Conservation (phyloP, 192 early-diverging fungal genomes). For the Coemansia sp. region DNA sequence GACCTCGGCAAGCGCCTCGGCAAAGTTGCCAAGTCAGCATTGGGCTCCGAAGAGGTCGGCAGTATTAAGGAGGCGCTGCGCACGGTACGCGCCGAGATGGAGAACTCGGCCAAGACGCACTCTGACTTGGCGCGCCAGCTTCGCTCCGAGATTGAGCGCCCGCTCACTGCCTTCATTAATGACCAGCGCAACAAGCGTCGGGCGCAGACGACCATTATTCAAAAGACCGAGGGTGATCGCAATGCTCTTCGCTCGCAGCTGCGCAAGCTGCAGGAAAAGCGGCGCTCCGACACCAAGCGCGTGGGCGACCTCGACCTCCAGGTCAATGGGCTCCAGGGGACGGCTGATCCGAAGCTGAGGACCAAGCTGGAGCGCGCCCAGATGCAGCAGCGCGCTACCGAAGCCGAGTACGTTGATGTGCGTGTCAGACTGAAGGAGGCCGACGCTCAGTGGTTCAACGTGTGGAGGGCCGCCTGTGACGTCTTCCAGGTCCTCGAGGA, state of each 20-base stretch:
- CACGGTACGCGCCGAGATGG: slow-evolving; percentile 60
- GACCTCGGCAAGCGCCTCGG: slow-evolving; percentile 66
- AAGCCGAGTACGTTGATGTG: slow-evolving; percentile 45
- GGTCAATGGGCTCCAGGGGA: slow-evolving; percentile 41
- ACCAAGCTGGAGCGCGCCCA: slow-evolving; percentile 47
- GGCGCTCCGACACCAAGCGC: slow-evolving; percentile 56
- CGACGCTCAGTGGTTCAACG: slow-evolving; percentile 47
- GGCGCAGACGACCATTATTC: slow-evolving; percentile 43
- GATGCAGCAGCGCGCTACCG: slow-evolving; percentile 37
- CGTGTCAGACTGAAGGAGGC: slow-evolving; percentile 36
- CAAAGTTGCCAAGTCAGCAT: slow-evolving; percentile 58
- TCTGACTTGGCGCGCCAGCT: slow-evolving; percentile 65
- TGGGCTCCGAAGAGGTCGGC: slow-evolving; percentile 71
- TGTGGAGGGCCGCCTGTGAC: slow-evolving; percentile 51
- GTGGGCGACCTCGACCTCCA: slow-evolving; percentile 50
- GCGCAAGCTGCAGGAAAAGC: slow-evolving; percentile 57
- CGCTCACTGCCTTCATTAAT: slow-evolving; percentile 61
- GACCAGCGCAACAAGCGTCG: slow-evolving; percentile 66
- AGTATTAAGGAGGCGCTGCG: slow-evolving; percentile 59
- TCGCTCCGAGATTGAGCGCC: slow-evolving; percentile 58
- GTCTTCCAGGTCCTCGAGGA: slow-evolving; percentile 63
- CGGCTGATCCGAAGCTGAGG: slow-evolving; percentile 41
- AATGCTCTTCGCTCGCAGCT: slow-evolving; percentile 45
- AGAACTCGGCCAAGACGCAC: slow-evolving; percentile 61
- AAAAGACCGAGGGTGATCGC: slow-evolving; percentile 52